Percentiles rank a stretch among this genome's conserved stretches.
phyloP scores from a whole-genome alignment of 78 protist genomes.

The Dictyostelium capitatum region DNA sequence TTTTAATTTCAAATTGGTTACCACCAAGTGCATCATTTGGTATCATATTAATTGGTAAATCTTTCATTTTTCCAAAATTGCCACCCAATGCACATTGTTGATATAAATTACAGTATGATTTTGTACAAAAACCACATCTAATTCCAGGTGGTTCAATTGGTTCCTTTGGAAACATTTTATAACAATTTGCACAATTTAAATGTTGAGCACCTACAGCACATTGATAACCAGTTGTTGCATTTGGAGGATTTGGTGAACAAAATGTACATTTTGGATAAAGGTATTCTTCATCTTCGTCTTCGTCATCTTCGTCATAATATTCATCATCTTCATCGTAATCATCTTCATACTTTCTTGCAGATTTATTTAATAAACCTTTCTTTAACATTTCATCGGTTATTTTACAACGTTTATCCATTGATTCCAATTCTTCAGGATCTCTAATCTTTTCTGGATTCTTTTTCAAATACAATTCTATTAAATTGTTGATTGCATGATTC shows the following conservation, averaged over 20 bases:
- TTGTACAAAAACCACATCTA: slow-evolving; percentile 50
- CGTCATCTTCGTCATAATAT: slow-evolving; percentile 24
- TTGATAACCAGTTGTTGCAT: slow-evolving; percentile 18
- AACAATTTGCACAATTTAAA: slow-evolving; percentile 9
- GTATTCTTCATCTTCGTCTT: background rate
- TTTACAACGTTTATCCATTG: slow-evolving; percentile 51
- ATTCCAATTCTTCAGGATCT: slow-evolving; percentile 55
- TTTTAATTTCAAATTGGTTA: slow-evolving; percentile 62
- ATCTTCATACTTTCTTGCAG: slow-evolving; percentile 29
- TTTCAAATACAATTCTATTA: slow-evolving; percentile 62
- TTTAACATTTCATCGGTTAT: slow-evolving; percentile 52
- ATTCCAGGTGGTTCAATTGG: background rate
- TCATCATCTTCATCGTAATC: slow-evolving; percentile 57
- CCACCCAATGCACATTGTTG: slow-evolving; percentile 2
- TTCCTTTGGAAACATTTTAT: slow-evolving; percentile 16
- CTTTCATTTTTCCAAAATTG: background rate
- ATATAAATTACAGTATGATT: slow-evolving; percentile 29
- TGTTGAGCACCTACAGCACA: slow-evolving; percentile 34
- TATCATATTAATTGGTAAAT: background rate
- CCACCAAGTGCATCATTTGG: slow-evolving; percentile 46
- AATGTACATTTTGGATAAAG: background rate
- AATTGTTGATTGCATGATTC: slow-evolving; percentile 75
- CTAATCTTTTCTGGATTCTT: slow-evolving; percentile 40
- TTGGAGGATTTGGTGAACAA: background rate
- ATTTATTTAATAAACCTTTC: slow-evolving; percentile 19